Percentiles rank a stretch among this genome's conserved stretches.
Conservation (phyloP, 176 grass and related monocot species). For the Poa pratensis region DNA sequence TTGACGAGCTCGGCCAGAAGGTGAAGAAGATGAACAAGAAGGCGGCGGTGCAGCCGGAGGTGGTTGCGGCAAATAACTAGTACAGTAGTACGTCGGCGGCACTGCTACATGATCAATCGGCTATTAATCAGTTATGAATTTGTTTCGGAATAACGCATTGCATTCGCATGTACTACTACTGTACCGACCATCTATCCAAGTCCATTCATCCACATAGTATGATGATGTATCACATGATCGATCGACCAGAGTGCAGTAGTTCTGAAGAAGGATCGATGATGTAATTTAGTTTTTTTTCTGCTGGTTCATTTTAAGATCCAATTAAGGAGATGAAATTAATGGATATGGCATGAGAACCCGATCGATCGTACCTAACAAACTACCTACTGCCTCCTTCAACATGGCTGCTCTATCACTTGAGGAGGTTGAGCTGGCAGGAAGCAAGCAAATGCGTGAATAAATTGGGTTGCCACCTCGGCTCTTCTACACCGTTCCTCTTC, state of each 20-base stretch:
- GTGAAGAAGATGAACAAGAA: constrained; percentile 44
- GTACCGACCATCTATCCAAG: no score
- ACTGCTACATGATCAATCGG: not conserved
- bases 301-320: not conserved
- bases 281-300: not conserved
- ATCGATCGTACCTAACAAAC: no score
- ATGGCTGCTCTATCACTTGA: not conserved
- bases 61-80: constrained; percentile 48
- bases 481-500: not conserved
- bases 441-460: constrained; percentile 7
- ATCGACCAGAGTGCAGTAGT: not conserved
- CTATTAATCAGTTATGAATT: not conserved
- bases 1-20: constrained; percentile 40
- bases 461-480: not conserved
- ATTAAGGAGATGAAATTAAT: constrained; percentile 24
- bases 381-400: no score
- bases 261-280: not conserved
- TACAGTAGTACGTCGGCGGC: no score
- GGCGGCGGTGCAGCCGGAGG: constrained; percentile 17
- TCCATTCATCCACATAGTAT: not conserved
- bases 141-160: constrained; percentile 26
- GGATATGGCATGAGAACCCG: not conserved
- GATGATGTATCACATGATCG: constrained; percentile 13
- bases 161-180: constrained; percentile 14
- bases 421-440: not conserved